phyloP scores from a whole-genome alignment of 192 early-diverging fungal genomes.

The Linnemannia hyalina region DNA sequence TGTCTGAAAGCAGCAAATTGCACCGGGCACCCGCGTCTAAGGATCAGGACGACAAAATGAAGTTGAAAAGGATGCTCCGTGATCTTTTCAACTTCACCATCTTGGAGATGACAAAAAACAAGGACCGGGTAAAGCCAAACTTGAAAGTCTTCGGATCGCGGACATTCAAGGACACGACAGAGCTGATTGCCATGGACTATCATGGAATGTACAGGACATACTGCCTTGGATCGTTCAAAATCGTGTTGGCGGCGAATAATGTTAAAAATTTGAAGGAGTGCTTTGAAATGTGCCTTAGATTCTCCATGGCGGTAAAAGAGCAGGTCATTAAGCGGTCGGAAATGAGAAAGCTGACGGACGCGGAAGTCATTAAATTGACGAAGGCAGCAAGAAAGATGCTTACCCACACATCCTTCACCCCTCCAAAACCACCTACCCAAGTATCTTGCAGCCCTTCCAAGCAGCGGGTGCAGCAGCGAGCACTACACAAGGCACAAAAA shows the following conservation, averaged over 20 bases:
- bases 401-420: slow-evolving; percentile 18
- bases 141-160: slow-evolving; percentile 27
- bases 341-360: slow-evolving; percentile 17
- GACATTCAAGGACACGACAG: slow-evolving; percentile 32
- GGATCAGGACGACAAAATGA: slow-evolving; percentile 34
- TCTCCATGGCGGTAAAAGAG: slow-evolving; percentile 17
- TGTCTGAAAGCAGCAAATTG: slow-evolving; percentile 19
- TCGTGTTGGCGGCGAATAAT: not conserved
- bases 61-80: slow-evolving; percentile 35
- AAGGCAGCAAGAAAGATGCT: slow-evolving; percentile 32
- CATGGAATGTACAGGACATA: slow-evolving; percentile 32
- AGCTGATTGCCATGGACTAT: slow-evolving; percentile 41
- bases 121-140: slow-evolving; percentile 16
- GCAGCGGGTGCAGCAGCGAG: slow-evolving; percentile 4
- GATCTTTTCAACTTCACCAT: slow-evolving; percentile 34
- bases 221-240: slow-evolving; percentile 30
- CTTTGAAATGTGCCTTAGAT: slow-evolving; percentile 39
- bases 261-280: slow-evolving; percentile 27
- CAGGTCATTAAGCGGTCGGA: slow-evolving; percentile 23
- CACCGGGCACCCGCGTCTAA: slow-evolving; percentile 18
- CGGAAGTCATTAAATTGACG: slow-evolving; percentile 23
- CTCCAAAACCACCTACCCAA: not conserved
- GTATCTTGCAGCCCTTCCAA: slow-evolving; percentile 10
- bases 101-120: slow-evolving; percentile 28
- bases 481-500: not conserved